phyloP scores from a whole-genome alignment of 1,284 basidiomycete species.

The Mycosarcoma maydis region DNA sequence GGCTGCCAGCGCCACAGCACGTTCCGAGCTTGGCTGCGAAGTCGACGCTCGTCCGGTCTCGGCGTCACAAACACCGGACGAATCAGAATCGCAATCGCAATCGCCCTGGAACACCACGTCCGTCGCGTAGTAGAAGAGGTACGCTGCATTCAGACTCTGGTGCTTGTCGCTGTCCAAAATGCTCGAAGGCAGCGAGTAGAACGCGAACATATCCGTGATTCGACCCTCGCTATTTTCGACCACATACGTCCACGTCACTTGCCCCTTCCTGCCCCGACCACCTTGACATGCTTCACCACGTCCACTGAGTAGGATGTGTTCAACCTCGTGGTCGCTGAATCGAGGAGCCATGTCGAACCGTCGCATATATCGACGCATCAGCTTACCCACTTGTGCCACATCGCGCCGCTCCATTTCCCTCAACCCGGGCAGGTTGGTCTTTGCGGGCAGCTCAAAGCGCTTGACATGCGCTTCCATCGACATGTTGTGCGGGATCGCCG shows the following conservation, averaged over 20 bases:
- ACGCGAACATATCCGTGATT: conserved; percentile 95
- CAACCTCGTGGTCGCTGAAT: conserved; percentile 81
- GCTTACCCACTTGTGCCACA: conserved; percentile 76
- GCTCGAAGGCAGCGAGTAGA: conserved; percentile 94
- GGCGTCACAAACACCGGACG: background rate
- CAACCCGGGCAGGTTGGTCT: conserved; percentile 69
- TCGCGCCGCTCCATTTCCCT: conserved; percentile 89
- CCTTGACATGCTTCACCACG: conserved; percentile 71
- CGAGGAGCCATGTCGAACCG: conserved; percentile 86
- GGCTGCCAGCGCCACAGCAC: conserved; percentile 13
- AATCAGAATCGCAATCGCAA: no score
- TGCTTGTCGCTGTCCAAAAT: conserved; percentile 74
- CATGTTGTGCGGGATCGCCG: conserved; percentile 69
- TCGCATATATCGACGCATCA: conserved; percentile 84
- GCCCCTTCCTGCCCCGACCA: conserved; percentile 70
- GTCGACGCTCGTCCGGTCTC: conserved; percentile 2
- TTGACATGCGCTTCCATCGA: conserved; percentile 48
- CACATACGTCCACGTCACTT: conserved; percentile 96
- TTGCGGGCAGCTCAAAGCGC: conserved; percentile 49
- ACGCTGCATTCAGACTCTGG: conserved; percentile 81
- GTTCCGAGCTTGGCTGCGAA: conserved; percentile 23
- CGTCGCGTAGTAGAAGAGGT: conserved; percentile 86
- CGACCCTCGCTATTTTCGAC: conserved; percentile 86
- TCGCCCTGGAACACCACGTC: conserved; percentile 46
- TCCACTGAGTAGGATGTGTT: conserved; percentile 88